Base-by-base conservation (phyloP, 768 basidiomycete genomes). In the Asterophora lycoperdoides region DNA sequence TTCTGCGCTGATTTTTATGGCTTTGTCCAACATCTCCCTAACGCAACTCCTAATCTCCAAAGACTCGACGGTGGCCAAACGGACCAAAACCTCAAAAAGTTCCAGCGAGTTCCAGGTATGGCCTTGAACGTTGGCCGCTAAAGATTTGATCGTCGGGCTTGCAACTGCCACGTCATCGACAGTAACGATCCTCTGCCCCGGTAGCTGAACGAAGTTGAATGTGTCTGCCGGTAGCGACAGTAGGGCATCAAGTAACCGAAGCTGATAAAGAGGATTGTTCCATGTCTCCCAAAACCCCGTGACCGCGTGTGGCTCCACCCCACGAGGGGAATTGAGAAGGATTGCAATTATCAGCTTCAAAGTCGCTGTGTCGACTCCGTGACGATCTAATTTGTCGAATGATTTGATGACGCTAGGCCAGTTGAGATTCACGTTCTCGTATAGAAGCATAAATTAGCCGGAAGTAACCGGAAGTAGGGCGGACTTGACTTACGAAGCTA, bases 21-120 rank as follows among this genome's bases (percentile, higher is more conserved):
- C 95, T 60, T 93, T 90, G 62, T 97, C 94, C 46, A 98, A 67
- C 83, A 96, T 88, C 56, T 96, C 93, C 38, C 86, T 77, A 20
- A 94, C 92, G 55, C 82, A 84, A 49, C 71, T 77, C 19, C 83
- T 79, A 20, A 93, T 81, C 44, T 93, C 90, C 13, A 65, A 54
- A 17, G 75, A 80, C 20, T 91, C 86, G 2, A 83, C 80, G 51
- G 84, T 83, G 2, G 87, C 85, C 44, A 86, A 74, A 48, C 81
- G 78, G n/a, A 95, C 85, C 2, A 97, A 73, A 23, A 93, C 84
- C 65, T 92, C 84, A 57, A 94, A 89, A 35, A 98, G 70, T 57
- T 96, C 92, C 8, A 93, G 71, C 5, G 90, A 93, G 63, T 98
- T 98, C 94, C 94, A 98, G 0, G 91, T 87, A 55, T 90, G 85